phyloP scores from a whole-genome alignment of 805 yeast genomes.

The Sugiyamaella americana region DNA sequence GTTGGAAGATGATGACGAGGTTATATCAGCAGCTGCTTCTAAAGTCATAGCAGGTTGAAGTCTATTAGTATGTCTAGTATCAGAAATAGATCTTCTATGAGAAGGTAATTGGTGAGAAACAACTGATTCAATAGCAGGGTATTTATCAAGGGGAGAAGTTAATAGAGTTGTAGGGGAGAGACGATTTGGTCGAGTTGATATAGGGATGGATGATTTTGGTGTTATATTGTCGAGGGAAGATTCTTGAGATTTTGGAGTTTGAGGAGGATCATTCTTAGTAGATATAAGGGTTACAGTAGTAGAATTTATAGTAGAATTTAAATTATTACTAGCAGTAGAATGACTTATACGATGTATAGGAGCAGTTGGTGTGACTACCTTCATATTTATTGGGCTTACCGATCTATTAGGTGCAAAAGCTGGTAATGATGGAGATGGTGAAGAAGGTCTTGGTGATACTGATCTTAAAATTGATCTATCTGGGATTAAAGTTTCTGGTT shows the following conservation, averaged over 20 bases:
- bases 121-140: background rate
- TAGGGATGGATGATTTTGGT: background rate
- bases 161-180: background rate
- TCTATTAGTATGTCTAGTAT: background rate
- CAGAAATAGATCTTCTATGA: background rate
- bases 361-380: background rate
- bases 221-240: background rate
- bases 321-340: background rate
- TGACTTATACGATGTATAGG: too few species aligned
- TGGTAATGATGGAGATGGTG: background rate
- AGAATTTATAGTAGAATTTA: background rate
- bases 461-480: slow-evolving; percentile 18
- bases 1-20: too few species aligned
- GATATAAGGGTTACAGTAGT: background rate
- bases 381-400: background rate
- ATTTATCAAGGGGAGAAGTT: background rate
- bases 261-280: background rate
- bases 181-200: background rate
- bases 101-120: background rate
- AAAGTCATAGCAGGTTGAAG: background rate
- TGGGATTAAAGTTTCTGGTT: slow-evolving; percentile 11
- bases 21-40: background rate
- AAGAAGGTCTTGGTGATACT: slow-evolving; percentile 15
- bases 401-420: too few species aligned
- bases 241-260: too few species aligned